Base-by-base conservation (phyloP, 306 rosid genomes). In the Phaseolus lunatus region DNA sequence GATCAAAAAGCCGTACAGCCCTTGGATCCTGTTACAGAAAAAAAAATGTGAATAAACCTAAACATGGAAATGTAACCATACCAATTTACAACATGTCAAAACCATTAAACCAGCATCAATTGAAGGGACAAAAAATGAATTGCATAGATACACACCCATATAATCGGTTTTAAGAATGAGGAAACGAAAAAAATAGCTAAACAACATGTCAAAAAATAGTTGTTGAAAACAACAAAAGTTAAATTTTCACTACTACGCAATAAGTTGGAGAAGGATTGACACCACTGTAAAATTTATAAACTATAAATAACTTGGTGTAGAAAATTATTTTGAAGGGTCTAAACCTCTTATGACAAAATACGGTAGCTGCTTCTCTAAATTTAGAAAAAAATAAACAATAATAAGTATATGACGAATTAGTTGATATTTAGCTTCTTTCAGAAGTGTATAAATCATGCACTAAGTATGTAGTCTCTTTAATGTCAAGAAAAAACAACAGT, bases 1-100 rank as follows among this genome's bases (percentile, higher is more conserved):
- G 97, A 85, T 95, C 97, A 83, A 95, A 95, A 76, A 92, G 76
- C 9, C 99, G 92, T 82, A 95, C 77, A 69, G 97, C 96, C 82
- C 99, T 95, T 56, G 94, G 50, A 58, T 95, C 99, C 99, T 92
- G 94, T 74, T 83, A 76, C 47, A 83, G 50, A 82, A 72, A 69
- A 82, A 7, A 72, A 69, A 78, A 85, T 16, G 45, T 6, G 57
- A 78, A 79, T 35, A 22, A 53, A 68, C 33, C 29, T 24, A 64
- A 67, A 71, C 79, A 66, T 67, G 29, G 31, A 43, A 69, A 74
- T 62, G 10, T 23, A 48, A 80, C 19, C 54, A 52, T 23, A 70
- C 54, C 66, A 56, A 54, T 11, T 67, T 19, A 66, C 54, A 54
- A 39, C 3, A 0, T 44, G 15, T 64, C 75, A 69, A 68, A 62